Percentiles rank a stretch among this genome's conserved stretches.
phyloP scores from a whole-genome alignment of 2,329 filamentous ascomycete species.

The Talaromyces amestolkiae region DNA sequence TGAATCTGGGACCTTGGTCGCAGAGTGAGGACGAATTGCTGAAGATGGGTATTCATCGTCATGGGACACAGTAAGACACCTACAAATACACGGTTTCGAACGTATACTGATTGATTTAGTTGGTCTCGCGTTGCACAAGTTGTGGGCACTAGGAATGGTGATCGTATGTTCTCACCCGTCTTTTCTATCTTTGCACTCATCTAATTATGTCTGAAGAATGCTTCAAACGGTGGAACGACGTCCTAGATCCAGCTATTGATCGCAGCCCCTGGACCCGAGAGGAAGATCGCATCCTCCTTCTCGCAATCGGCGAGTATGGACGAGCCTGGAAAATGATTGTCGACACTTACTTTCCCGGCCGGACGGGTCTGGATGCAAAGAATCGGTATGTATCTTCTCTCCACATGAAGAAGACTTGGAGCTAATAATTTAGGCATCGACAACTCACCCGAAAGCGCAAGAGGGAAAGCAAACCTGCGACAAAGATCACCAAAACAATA shows the following conservation, averaged over 20 bases:
- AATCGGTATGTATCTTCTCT: slow-evolving; percentile 12
- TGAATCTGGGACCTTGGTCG: slow-evolving; percentile 20
- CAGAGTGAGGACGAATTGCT: slow-evolving; percentile 19
- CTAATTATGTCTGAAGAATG: slow-evolving; percentile 8
- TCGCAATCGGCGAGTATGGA: slow-evolving; percentile 16
- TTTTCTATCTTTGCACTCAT: not conserved
- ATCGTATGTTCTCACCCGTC: slow-evolving; percentile 11
- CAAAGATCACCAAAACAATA: not conserved
- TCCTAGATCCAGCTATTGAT: slow-evolving; percentile 18
- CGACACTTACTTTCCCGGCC: slow-evolving; percentile 19
- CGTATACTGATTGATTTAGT: slow-evolving; percentile 1
- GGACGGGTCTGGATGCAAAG: slow-evolving; percentile 19
- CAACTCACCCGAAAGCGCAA: slow-evolving; percentile 19
- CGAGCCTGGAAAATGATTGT: slow-evolving; percentile 21
- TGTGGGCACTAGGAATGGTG: slow-evolving; percentile 20
- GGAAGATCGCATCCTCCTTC: slow-evolving; percentile 16
- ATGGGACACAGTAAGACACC: slow-evolving; percentile 17
- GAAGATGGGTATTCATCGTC: slow-evolving; percentile 17
- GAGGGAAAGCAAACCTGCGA: slow-evolving; percentile 9
- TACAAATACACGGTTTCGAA: too few relatives aligned
- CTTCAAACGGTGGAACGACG: slow-evolving; percentile 22
- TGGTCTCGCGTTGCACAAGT: slow-evolving; percentile 21
- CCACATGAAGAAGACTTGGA: not conserved
- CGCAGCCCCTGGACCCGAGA: slow-evolving; percentile 21
- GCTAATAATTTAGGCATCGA: slow-evolving; percentile 12